Percentiles rank a stretch among this genome's conserved stretches.
Evolutionary conservation across 2,329 filamentous ascomycete genomes (phyloP).

Genomic region (Pseudogymnoascus sp.): DNA sequence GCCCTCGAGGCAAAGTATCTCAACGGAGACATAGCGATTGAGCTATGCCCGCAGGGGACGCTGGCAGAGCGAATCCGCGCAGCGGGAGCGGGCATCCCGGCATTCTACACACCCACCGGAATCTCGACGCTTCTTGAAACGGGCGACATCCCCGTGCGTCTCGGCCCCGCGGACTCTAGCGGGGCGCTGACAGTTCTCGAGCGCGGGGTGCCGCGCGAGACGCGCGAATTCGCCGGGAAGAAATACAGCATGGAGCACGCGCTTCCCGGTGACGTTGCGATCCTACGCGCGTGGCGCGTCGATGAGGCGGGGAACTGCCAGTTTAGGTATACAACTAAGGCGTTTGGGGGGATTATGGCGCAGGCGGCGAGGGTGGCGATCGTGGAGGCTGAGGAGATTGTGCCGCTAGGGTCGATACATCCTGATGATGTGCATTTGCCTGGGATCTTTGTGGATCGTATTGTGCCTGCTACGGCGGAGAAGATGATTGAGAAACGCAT

Average conservation of each 20-base stretch:
- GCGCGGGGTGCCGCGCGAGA: conserved; percentile 58
- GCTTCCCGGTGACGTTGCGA: conserved; percentile 67
- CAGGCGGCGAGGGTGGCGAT: conserved; percentile 73
- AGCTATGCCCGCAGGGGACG: conserved; percentile 70
- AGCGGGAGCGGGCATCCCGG: conserved; percentile 68
- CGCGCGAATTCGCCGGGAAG: conserved; percentile 63
- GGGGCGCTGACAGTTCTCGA: conserved; percentile 42
- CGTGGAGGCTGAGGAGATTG: conserved; percentile 79
- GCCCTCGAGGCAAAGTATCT: conserved; percentile 66
- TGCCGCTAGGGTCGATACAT: conserved; percentile 63
- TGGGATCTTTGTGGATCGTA: conserved; percentile 74
- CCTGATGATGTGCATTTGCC: conserved; percentile 71
- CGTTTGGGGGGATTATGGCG: conserved; percentile 69
- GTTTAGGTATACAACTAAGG: conserved; percentile 70
- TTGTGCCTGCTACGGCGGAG: conserved; percentile 62
- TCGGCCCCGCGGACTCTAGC: conserved; percentile 45
- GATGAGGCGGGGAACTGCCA: conserved; percentile 72
- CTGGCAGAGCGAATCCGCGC: conserved; percentile 65
- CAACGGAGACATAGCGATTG: conserved; percentile 64
- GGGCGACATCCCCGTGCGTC: conserved; percentile 58
- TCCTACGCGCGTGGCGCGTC: conserved; percentile 67
- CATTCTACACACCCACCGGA: conserved; percentile 73
- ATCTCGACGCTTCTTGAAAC: conserved; percentile 59
- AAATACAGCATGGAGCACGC: conserved; percentile 71
- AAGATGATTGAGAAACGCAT: conserved; percentile 68